These are phyloP conservation scores for Sporothrix humicola DNA, from an alignment of 2,329 filamentous ascomycete species.

Conservation along the genomic window DNA sequence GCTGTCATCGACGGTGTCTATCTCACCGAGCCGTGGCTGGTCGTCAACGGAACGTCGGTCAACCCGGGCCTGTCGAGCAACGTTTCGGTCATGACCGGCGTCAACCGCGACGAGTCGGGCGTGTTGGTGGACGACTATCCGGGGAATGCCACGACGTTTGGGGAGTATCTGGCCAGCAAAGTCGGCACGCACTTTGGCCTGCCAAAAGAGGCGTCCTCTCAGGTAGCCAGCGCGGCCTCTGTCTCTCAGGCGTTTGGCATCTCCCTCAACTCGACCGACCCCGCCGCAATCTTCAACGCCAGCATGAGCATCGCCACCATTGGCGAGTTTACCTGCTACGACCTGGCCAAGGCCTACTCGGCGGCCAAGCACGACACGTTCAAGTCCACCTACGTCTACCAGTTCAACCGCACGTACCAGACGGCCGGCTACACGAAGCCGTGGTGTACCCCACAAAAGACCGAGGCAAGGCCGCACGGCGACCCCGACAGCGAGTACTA, in stretches of 20 bases:
- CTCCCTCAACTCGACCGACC: conserved; percentile 26
- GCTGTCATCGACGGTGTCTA: conserved; percentile 44
- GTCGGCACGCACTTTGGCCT: conserved; percentile 36
- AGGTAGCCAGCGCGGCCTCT: not conserved
- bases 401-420: conserved; percentile 51
- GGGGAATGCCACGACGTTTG: conserved; percentile 36
- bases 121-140: conserved; percentile 40
- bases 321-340: conserved; percentile 46
- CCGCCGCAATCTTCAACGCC: conserved; percentile 44
- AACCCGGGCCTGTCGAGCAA: conserved; percentile 35
- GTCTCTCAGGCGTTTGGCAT: conserved; percentile 34
- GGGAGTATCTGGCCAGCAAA: conserved; percentile 36
- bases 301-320: conserved; percentile 45
- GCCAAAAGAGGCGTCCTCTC: not conserved
- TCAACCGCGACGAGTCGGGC: conserved; percentile 46
- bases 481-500: conserved; percentile 49
- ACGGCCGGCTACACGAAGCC: conserved; percentile 42
- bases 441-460: conserved; percentile 37
- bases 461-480: conserved; percentile 40
- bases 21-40: conserved; percentile 40
- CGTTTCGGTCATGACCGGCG: conserved; percentile 47
- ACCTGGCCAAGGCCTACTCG: conserved; percentile 46
- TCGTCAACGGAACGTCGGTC: conserved; percentile 41
- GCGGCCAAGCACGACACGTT: conserved; percentile 46
- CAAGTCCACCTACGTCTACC: conserved; percentile 45